A percentile compares a stretch with the other conserved stretches of the same genome.
phyloP scores from a whole-genome alignment of 805 yeast species.

The Komagataella mondaviorum region DNA sequence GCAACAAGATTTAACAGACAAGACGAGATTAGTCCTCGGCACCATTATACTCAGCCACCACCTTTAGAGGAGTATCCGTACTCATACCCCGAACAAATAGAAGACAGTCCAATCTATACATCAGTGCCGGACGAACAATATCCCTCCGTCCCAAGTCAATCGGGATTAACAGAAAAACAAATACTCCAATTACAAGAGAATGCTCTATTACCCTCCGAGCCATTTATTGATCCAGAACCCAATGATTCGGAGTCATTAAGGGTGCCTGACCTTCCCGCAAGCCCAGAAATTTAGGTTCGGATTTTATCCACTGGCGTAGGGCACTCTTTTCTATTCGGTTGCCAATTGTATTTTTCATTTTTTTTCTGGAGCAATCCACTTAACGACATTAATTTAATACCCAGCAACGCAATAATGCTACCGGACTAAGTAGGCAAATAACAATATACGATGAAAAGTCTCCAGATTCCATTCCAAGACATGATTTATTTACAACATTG shows the following conservation, averaged over 20 bases:
- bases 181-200: conserved; percentile 37
- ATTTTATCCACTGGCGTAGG: not conserved
- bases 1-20: conserved; percentile 3
- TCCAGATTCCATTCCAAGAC: not conserved
- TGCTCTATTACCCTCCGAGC: conserved; percentile 51
- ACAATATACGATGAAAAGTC: not conserved
- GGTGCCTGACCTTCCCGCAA: not conserved
- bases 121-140: not conserved
- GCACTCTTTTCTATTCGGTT: not conserved
- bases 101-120: not conserved
- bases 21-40: not conserved
- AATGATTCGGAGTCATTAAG: not conserved
- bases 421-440: not conserved
- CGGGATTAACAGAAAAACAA: conserved; percentile 26
- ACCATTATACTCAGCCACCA: not conserved
- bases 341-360: not conserved
- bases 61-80: not conserved
- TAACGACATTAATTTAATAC: too few relatives aligned
- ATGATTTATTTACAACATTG: not conserved
- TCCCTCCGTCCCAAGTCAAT: conserved; percentile 1
- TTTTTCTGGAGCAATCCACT: not conserved
- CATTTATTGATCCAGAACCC: conserved; percentile 8
- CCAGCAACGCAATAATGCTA: not conserved
- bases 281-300: not conserved
- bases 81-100: not conserved